These are phyloP conservation scores for Trametes cingulata DNA, from an alignment of 768 basidiomycete species.

Conservation along the genomic window DNA sequence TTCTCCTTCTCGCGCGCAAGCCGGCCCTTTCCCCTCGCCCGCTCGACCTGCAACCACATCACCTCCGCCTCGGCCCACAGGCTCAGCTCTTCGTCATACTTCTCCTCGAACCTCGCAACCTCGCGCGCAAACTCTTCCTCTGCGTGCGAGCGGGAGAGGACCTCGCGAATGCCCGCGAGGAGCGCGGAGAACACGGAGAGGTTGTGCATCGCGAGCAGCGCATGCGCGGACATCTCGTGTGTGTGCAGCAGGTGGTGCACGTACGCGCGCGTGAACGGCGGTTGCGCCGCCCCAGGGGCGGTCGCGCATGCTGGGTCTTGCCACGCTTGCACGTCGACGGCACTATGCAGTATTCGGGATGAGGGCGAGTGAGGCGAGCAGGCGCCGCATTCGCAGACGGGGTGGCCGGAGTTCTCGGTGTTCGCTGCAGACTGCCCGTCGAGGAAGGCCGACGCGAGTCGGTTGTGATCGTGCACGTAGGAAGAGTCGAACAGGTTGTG, in stretches of 20 bases:
- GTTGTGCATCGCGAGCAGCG: slow-evolving; percentile 77
- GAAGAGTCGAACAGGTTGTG: slow-evolving; percentile 66
- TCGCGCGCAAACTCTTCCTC: slow-evolving; percentile 42
- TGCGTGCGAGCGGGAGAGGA: slow-evolving; percentile 26
- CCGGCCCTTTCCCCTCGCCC: slow-evolving; percentile 74
- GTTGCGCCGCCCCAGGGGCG: slow-evolving; percentile 25
- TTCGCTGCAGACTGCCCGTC: slow-evolving; percentile 25
- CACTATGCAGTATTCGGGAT: slow-evolving; percentile 46
- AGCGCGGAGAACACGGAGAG: slow-evolving; percentile 66
- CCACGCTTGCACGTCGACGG: slow-evolving; percentile 30
- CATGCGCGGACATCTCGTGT: slow-evolving; percentile 87
- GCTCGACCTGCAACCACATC: slow-evolving; percentile 67
- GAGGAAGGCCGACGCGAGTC: slow-evolving; percentile 46
- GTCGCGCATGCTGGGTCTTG: slow-evolving; percentile 1
- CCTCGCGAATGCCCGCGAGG: slow-evolving; percentile 54
- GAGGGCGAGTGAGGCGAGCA: slow-evolving; percentile 50
- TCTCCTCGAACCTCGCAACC: slow-evolving; percentile 47
- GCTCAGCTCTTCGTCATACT: slow-evolving; percentile 49
- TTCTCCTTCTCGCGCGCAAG: slow-evolving; percentile 62
- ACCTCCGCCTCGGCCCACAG: slow-evolving; percentile 54
- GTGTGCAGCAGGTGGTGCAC: slow-evolving; percentile 84
- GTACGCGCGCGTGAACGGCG: slow-evolving; percentile 57
- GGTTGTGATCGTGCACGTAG: slow-evolving; percentile 63
- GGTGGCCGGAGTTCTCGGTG: not conserved
- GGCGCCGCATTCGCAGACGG: slow-evolving; percentile 52